Evolutionary conservation across 805 yeast genomes (phyloP).

Genomic region (Candida montana): DNA sequence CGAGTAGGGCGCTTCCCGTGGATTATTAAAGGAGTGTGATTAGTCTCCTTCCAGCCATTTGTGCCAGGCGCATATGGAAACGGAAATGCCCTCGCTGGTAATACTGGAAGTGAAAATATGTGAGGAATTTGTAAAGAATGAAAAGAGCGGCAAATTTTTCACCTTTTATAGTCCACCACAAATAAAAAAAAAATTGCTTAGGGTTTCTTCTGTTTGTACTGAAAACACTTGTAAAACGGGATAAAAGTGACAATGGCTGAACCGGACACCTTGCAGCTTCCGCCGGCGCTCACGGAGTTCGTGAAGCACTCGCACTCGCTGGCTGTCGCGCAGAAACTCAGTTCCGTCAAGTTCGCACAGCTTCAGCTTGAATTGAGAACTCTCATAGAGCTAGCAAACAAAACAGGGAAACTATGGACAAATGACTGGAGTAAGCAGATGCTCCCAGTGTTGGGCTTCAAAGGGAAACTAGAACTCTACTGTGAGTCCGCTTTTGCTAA

Average conservation of each 20-base stretch:
- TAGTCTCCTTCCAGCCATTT: constrained; percentile 28
- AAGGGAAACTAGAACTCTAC: constrained; percentile 11
- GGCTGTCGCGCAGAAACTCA: constrained; percentile 8
- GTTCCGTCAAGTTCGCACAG: constrained; percentile 9
- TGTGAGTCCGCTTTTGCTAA: constrained; percentile 10
- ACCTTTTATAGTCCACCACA: background rate
- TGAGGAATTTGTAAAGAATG: constrained; percentile 10
- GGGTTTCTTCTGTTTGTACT: no score
- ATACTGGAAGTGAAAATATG: constrained; percentile 26
- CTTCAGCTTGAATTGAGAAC: constrained; percentile 23
- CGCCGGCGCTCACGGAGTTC: constrained; percentile 4
- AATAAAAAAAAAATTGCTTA: no score
- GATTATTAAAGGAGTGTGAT: constrained; percentile 22
- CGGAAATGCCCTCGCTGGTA: constrained; percentile 27
- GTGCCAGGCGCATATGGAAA: constrained; percentile 15
- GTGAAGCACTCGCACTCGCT: constrained; percentile 5
- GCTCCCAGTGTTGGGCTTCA: constrained; percentile 19
- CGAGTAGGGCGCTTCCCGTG: background rate
- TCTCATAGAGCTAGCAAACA: constrained; percentile 23
- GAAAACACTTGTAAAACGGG: no score
- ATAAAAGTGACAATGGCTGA: background rate
- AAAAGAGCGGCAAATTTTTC: background rate
- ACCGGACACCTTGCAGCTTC: constrained; percentile 7
- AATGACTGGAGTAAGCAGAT: constrained; percentile 26
- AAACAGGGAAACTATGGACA: constrained; percentile 19